phyloP scores from a whole-genome alignment of 108 stramenopile species.

The Pseudonitzschia multiseries region DNA sequence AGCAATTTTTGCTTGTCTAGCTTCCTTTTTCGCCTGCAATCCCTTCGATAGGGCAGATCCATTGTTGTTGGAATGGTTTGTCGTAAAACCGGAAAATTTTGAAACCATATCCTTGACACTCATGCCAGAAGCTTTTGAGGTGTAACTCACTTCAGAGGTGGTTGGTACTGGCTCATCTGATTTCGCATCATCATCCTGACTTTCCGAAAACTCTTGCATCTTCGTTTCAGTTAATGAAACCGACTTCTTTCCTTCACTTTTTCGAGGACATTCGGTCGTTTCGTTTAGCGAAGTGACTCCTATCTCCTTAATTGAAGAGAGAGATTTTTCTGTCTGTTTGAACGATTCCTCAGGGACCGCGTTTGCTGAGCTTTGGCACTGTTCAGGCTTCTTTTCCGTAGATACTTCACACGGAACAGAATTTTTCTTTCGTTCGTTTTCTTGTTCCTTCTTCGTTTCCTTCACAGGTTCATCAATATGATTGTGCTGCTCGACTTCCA shows the following conservation, averaged over 20 bases:
- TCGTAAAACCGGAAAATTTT: slow-evolving; percentile 24
- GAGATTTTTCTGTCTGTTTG: neutral
- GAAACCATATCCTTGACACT: slow-evolving; percentile 36
- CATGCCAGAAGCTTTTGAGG: slow-evolving; percentile 17
- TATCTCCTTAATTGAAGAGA: neutral
- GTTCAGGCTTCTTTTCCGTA: neutral
- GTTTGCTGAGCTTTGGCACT: neutral
- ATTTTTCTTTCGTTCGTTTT: neutral
- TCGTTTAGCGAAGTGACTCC: neutral
- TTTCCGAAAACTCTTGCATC: slow-evolving; percentile 7
- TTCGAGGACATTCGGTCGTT: neutral
- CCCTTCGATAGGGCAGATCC: slow-evolving; percentile 38
- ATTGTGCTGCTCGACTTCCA: neutral
- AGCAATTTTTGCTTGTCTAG: slow-evolving; percentile 52
- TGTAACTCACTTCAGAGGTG: slow-evolving; percentile 14
- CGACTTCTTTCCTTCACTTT: neutral
- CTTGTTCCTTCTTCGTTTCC: neutral
- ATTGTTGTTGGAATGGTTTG: slow-evolving; percentile 1
- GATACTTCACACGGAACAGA: neutral
- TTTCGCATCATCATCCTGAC: neutral
- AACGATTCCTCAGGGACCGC: neutral
- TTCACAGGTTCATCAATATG: neutral
- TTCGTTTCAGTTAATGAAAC: neutral
- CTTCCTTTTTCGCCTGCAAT: slow-evolving; percentile 44
- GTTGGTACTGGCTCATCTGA: slow-evolving; percentile 3